Conservation (phyloP, 345 rosid genomes). For the Populus nigra region DNA sequence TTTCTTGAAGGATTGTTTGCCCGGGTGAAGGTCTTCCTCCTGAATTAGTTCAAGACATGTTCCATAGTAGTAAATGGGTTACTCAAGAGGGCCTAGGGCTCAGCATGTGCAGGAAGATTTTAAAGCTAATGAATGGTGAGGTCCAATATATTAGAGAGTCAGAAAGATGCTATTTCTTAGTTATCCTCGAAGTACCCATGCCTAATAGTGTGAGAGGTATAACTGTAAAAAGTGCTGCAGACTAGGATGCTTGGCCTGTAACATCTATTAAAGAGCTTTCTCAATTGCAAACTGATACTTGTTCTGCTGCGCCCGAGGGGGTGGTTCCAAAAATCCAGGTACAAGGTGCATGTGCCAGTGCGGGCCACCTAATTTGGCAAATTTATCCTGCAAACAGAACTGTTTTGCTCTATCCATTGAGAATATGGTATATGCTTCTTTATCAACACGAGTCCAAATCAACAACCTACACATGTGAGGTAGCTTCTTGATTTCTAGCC, state of each 20-base stretch:
- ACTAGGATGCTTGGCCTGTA: constrained; percentile 20
- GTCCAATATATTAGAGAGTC: constrained; percentile 85
- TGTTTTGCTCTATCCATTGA: neutral
- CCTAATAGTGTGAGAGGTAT: constrained; percentile 5
- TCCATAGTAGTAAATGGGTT: constrained; percentile 71
- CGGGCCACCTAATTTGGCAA: constrained; percentile 12
- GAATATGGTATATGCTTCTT: neutral
- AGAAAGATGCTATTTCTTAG: constrained; percentile 70
- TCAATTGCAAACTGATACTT: constrained; percentile 16
- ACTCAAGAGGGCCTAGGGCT: constrained; percentile 88
- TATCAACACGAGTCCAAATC: neutral
- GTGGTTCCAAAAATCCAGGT: constrained; percentile 17
- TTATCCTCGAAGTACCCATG: constrained; percentile 65
- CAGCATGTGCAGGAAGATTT: constrained; percentile 86
- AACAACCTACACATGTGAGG: neutral
- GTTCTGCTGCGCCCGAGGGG: neutral
- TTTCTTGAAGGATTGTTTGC: constrained; percentile 70
- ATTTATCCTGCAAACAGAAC: constrained; percentile 1
- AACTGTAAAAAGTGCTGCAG: constrained; percentile 22
- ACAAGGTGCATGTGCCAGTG: constrained; percentile 6
- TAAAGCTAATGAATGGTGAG: constrained; percentile 86
- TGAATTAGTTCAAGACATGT: constrained; percentile 91
- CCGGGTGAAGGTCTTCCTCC: constrained; percentile 95
- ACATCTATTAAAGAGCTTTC: constrained; percentile 5
- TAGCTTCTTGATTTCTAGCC: neutral